phyloP scores from a whole-genome alignment of 345 rosid species.

The Populus deltoides region DNA sequence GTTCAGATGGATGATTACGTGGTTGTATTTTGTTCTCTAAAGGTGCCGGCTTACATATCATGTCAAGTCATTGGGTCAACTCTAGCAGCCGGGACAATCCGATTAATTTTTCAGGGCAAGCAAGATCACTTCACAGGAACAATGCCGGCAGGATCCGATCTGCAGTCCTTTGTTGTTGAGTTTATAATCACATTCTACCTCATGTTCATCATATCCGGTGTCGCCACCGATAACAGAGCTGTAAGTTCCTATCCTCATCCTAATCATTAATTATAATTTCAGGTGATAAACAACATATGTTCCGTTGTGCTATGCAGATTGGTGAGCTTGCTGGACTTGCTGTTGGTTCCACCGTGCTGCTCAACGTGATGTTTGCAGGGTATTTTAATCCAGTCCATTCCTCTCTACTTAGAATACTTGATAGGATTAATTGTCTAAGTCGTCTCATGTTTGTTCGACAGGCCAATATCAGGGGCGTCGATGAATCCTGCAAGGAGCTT shows the following conservation, averaged over 20 bases:
- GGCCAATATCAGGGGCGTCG: constrained; percentile 81
- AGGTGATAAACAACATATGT: background rate
- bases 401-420: background rate
- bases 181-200: constrained; percentile 93
- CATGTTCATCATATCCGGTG: constrained; percentile 85
- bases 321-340: constrained; percentile 98
- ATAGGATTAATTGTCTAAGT: background rate
- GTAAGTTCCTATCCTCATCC: constrained; percentile 38
- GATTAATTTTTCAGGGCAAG: constrained; percentile 59
- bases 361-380: constrained; percentile 91
- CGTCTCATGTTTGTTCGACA: constrained; percentile 12
- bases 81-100: constrained; percentile 72
- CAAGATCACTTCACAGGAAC: constrained; percentile 76
- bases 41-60: constrained; percentile 78
- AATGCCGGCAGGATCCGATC: constrained; percentile 56
- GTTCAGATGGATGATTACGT: background rate
- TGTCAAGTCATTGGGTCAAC: constrained; percentile 77
- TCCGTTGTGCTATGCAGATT: constrained; percentile 39
- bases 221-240: constrained; percentile 90
- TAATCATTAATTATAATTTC: background rate
- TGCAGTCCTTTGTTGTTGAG: constrained; percentile 78
- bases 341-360: constrained; percentile 75
- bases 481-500: constrained; percentile 89
- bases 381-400: constrained; percentile 20
- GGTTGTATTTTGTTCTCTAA: background rate